These are phyloP conservation scores for Oryza glaberrima DNA, from an alignment of 176 grass and related monocot genomes.

Conservation along the genomic window DNA sequence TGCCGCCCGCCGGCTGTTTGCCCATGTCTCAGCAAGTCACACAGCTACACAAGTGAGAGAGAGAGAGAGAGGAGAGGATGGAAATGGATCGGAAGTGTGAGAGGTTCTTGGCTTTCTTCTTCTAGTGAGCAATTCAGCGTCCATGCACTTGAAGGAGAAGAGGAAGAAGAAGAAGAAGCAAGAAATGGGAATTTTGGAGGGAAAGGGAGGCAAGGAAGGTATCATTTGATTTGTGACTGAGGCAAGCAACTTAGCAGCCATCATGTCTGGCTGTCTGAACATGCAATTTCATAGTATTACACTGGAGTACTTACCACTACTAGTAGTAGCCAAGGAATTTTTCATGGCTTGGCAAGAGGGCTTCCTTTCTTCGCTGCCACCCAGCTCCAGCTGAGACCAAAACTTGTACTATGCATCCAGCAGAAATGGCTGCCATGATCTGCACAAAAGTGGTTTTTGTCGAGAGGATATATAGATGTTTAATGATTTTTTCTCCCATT, in stretches of 20 bases:
- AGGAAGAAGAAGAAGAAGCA: neutral
- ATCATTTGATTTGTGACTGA: conserved; percentile 45
- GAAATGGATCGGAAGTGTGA: conserved; percentile 7
- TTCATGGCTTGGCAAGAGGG: conserved; percentile 31
- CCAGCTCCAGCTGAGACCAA: neutral
- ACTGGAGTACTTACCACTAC: neutral
- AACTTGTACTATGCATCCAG: neutral
- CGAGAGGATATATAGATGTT: neutral
- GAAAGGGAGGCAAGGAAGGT: conserved; percentile 57
- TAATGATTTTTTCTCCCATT: neutral
- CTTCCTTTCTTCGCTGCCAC: conserved; percentile 30
- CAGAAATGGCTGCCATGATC: neutral
- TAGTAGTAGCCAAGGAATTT: conserved; percentile 4
- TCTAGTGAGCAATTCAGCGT: neutral
- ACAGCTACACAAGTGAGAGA: neutral
- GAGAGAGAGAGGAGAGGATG: neutral
- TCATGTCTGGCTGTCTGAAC: neutral
- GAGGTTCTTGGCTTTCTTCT: neutral
- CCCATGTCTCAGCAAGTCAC: conserved; percentile 24
- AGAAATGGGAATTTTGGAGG: conserved; percentile 45
- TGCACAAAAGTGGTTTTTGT: conserved; percentile 21
- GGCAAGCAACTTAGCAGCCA: conserved; percentile 48
- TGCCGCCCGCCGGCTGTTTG: conserved; percentile 9
- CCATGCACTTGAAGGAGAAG: neutral
- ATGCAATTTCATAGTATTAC: neutral